Conservation (phyloP, 169 alveolate genomes). For the Babesia sp. region DNA sequence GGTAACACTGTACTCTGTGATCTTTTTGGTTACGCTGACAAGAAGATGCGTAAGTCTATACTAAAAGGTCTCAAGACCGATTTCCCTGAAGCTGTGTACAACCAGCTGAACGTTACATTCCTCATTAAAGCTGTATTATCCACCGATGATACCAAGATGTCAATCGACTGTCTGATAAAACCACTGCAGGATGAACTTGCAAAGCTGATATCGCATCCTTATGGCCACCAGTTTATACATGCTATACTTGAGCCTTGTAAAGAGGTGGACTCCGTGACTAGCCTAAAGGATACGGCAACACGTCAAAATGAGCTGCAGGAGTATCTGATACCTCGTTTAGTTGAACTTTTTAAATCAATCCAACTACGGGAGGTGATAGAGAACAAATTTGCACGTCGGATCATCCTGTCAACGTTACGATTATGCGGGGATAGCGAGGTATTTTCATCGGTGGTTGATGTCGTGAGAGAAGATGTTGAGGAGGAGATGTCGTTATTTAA, state of each 20-base stretch:
- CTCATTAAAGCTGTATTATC: conserved; percentile 23
- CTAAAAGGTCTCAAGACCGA: conserved; percentile 48
- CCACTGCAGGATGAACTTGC: conserved; percentile 48
- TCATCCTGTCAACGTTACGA: conserved; percentile 27
- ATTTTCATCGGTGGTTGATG: conserved; percentile 22
- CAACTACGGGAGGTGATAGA: conserved; percentile 37
- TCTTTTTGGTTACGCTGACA: conserved; percentile 56
- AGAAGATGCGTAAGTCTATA: conserved; percentile 50
- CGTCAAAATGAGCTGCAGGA: conserved; percentile 51
- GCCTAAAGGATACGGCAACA: conserved; percentile 46
- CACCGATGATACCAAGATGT: conserved; percentile 68
- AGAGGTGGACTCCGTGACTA: conserved; percentile 38
- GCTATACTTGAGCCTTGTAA: conserved; percentile 27
- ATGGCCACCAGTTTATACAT: conserved; percentile 22
- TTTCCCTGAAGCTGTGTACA: conserved; percentile 60
- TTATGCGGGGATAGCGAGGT: conserved; percentile 25
- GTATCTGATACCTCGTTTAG: conserved; percentile 38
- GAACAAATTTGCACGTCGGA: conserved; percentile 27
- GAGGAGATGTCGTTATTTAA: conserved; percentile 26
- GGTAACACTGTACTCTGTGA: conserved; percentile 44
- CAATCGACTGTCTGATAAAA: conserved; percentile 34
- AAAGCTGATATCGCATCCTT: conserved; percentile 18
- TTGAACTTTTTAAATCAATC: conserved; percentile 24
- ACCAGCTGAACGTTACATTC: conserved; percentile 40
- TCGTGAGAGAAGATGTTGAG: conserved; percentile 17